These are phyloP conservation scores for Stropharia rugosoannulata DNA, from an alignment of 768 basidiomycete genomes.

Conservation along the genomic window DNA sequence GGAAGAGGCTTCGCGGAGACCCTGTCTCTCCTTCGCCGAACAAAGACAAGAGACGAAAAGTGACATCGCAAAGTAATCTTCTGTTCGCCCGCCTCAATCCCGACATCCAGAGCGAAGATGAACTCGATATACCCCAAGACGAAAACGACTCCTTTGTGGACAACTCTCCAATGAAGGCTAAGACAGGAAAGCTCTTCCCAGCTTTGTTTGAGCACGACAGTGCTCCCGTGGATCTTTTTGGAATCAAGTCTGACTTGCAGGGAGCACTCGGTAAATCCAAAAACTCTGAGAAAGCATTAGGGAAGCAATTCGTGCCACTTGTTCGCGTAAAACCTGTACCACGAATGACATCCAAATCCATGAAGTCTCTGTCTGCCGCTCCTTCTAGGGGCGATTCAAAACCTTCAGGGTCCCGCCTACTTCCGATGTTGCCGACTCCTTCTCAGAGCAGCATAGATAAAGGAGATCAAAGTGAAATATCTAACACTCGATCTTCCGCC, in stretches of 20 bases:
- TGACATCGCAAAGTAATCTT: slow-evolving; percentile 39
- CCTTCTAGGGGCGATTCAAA: no score
- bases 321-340: background rate
- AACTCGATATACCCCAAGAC: slow-evolving; percentile 26
- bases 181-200: slow-evolving; percentile 61
- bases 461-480: slow-evolving; percentile 8
- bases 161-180: slow-evolving; percentile 70
- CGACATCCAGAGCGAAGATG: slow-evolving; percentile 14
- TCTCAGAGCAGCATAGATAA: background rate
- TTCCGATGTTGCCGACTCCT: background rate
- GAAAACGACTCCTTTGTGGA: slow-evolving; percentile 54
- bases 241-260: slow-evolving; percentile 13
- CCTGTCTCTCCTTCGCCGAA: slow-evolving; percentile 81
- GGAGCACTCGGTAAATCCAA: background rate
- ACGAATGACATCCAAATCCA: no score
- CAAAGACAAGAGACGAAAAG: slow-evolving; percentile 71
- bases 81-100: slow-evolving; percentile 32
- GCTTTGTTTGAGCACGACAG: slow-evolving; percentile 57
- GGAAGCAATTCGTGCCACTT: background rate
- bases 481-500: slow-evolving; percentile 26
- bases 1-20: slow-evolving; percentile 81
- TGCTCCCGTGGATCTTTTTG: slow-evolving; percentile 17
- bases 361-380: no score
- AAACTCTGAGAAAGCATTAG: background rate
- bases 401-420: background rate